phyloP scores from a whole-genome alignment of 768 basidiomycete species.

The Epithele typhae region DNA sequence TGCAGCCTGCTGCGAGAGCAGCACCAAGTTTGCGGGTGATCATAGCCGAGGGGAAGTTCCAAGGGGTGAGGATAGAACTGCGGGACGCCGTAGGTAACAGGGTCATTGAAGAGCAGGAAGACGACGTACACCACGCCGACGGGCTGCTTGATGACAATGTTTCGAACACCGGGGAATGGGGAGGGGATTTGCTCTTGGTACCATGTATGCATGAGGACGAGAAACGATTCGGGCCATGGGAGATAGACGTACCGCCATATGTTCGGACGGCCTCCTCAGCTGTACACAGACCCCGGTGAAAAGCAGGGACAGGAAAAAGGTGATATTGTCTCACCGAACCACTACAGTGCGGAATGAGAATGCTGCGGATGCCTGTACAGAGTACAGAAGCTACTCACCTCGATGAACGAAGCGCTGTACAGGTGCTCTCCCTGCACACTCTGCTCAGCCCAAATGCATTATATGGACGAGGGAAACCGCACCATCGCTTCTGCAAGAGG shows the following conservation, averaged over 20 bases:
- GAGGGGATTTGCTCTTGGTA: slow-evolving; percentile 77
- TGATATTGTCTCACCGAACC: slow-evolving; percentile 57
- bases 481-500: slow-evolving; percentile 81
- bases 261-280: slow-evolving; percentile 91
- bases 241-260: slow-evolving; percentile 65
- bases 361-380: too few species aligned
- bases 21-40: slow-evolving; percentile 87
- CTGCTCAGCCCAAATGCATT: background rate
- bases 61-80: slow-evolving; percentile 78
- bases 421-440: slow-evolving; percentile 65
- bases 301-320: background rate
- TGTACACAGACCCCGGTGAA: slow-evolving; percentile 24
- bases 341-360: too few species aligned
- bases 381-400: slow-evolving; percentile 51
- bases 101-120: background rate
- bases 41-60: slow-evolving; percentile 97
- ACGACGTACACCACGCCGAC: slow-evolving; percentile 51
- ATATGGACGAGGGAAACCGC: too few species aligned
- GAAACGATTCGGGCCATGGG: background rate
- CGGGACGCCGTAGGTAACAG: background rate
- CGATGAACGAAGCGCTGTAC: slow-evolving; percentile 84
- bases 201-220: too few species aligned
- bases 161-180: slow-evolving; percentile 61
- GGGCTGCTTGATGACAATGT: slow-evolving; percentile 92
- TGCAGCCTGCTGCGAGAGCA: slow-evolving; percentile 95